phyloP scores from a whole-genome alignment of 2,329 filamentous ascomycete species.

The Pseudodiploospora longispora region DNA sequence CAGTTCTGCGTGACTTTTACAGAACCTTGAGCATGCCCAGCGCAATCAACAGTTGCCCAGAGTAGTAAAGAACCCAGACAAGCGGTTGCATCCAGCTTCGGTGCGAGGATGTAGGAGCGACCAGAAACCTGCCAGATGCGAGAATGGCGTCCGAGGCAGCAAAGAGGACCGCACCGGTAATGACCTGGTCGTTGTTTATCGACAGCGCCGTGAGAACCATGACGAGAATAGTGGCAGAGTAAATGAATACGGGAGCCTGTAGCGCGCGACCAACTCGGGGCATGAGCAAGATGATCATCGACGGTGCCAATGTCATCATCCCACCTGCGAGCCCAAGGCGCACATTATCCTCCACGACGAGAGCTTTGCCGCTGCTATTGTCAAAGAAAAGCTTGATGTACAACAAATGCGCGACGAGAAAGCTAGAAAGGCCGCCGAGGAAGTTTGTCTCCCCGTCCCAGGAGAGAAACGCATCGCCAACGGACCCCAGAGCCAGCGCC shows the following conservation, averaged over 20 bases:
- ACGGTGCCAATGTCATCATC: conserved; percentile 16
- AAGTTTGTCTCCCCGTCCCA: conserved; percentile 25
- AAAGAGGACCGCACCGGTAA: conserved; percentile 24
- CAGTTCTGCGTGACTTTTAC: too few relatives aligned
- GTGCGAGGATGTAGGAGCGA: conserved; percentile 15
- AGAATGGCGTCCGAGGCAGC: conserved; percentile 25
- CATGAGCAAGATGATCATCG: conserved; percentile 20
- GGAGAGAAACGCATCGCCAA: conserved; percentile 29
- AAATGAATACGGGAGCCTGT: conserved; percentile 21
- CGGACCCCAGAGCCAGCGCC: conserved; percentile 22
- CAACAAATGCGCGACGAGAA: conserved; percentile 24
- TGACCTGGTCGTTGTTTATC: conserved; percentile 13
- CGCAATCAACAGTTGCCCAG: conserved; percentile 25
- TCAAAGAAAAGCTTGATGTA: conserved; percentile 22
- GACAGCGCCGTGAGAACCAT: conserved; percentile 25
- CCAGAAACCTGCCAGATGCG: conserved; percentile 24
- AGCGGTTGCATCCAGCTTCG: conserved; percentile 23
- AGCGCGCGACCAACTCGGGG: conserved; percentile 17
- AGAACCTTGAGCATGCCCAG: neutral
- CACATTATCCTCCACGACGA: conserved; percentile 9
- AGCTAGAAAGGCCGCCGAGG: conserved; percentile 24
- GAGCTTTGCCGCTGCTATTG: conserved; percentile 5
- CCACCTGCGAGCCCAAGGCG: conserved; percentile 8
- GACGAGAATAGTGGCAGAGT: conserved; percentile 21
- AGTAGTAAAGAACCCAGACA: conserved; percentile 29